Percentiles rank a stretch among this genome's conserved stretches.
Conservation (phyloP, 208 protist species). For the Trypanosoma lewisi region DNA sequence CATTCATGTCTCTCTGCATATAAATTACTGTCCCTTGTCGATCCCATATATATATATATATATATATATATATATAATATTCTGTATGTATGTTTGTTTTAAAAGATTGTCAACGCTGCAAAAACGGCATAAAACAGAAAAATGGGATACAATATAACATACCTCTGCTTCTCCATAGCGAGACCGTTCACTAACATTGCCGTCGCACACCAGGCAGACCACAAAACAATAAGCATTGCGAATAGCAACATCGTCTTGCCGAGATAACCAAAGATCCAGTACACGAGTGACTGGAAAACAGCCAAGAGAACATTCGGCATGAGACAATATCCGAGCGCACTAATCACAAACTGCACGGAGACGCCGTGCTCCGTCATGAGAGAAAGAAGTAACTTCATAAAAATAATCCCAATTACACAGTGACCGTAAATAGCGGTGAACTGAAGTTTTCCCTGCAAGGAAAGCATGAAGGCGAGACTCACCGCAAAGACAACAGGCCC, state of each 20-base stretch:
- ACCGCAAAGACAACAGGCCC: constrained; percentile 76
- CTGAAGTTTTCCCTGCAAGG: constrained; percentile 73
- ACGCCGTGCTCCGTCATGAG: constrained; percentile 65
- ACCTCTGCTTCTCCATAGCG: constrained; percentile 60
- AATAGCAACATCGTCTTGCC: constrained; percentile 33
- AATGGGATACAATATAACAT: constrained; percentile 77
- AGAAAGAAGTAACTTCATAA: constrained; percentile 71
- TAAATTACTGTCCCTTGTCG: too few relatives aligned
- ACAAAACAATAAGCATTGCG: constrained; percentile 54
- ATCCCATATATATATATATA: background rate
- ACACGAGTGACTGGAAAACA: constrained; percentile 36
- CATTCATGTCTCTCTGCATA: too few relatives aligned
- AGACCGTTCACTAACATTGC: constrained; percentile 59
- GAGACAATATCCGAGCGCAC: constrained; percentile 73
- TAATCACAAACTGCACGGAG: constrained; percentile 70
- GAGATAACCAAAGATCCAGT: constrained; percentile 35
- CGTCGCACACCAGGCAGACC: constrained; percentile 83
- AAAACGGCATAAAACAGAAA: constrained; percentile 84
- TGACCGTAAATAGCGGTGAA: constrained; percentile 85
- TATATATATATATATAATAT: background rate
- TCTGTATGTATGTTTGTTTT: constrained; percentile 10
- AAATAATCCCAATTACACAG: constrained; percentile 60
- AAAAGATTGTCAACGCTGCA: constrained; percentile 76
- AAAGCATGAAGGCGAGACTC: constrained; percentile 61
- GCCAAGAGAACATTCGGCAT: constrained; percentile 75